Base-by-base conservation (phyloP, 2,329 filamentous ascomycete species). In the Ilyonectria robusta region DNA sequence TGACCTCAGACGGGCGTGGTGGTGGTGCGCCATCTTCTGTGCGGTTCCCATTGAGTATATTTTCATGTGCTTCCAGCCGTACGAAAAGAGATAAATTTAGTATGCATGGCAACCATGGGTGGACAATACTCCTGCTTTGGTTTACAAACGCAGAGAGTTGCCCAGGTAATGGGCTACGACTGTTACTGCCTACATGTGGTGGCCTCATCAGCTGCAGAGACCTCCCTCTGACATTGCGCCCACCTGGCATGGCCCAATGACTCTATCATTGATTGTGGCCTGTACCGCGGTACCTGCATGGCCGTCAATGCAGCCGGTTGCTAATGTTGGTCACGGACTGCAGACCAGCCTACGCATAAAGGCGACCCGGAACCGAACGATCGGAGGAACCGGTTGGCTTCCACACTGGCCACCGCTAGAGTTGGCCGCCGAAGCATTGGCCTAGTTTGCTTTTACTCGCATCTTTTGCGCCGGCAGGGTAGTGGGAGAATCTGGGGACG, bases 281-380 rank as follows among this genome's bases (percentile, higher is more conserved):
- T 54, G n/a, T 29, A 46, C 33, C 33, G 48, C 47, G 23, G 23
- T 17, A 50, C 47, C 21, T 31, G 23, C 23, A 40, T 51, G 46
- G 17, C 33, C 19, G 44, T 51, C 57, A 50, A 44, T 59, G 57
- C 57, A 59, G 26, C 46, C 8, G 46, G 31, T 51, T 29, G 31
- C 46, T 31, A 26, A 11, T 8, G 31, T n/a, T 11, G 33, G 13
- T 40, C 35, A 47, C 31, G 47, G 33, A 33, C 44, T 26, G 56
- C 47, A 40, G 35, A 8, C 46, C 47, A 29, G 47, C 57, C 42
- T 59, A n/a, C 40, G 40, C 40, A 42, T 42, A 42, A 42, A 17
- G 17, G 40, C 15, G 40, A 42, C 19, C 40, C 17, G 17, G 40
- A 42, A 42, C 40, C n/a, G 40, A n/a, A n/a, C 40, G 8, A 42